Conservation (phyloP, 225 moss, liverwort and hornwort genomes). For the Bryum argenteum region DNA sequence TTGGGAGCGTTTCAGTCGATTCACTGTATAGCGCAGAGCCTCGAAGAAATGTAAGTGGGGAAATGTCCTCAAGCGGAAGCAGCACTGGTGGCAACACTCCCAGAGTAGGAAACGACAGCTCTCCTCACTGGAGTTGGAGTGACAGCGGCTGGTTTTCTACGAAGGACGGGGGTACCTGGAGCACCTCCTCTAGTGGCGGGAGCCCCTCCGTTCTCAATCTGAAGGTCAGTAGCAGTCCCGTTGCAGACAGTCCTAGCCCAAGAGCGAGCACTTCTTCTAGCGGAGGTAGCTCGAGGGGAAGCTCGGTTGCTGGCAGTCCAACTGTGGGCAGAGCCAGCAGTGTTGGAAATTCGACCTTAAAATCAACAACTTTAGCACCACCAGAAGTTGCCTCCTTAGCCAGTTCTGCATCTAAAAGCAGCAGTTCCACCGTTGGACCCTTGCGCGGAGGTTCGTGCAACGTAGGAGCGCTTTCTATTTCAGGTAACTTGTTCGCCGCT, state of each 20-base stretch:
- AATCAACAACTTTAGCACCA: constrained; percentile 29
- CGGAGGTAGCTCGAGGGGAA: constrained; percentile 56
- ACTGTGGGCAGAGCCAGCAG: constrained; percentile 45
- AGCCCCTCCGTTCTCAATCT: constrained; percentile 49
- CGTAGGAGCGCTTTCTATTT: constrained; percentile 35
- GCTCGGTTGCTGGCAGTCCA: constrained; percentile 57
- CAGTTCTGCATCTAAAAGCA: constrained; percentile 34
- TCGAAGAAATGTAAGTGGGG: constrained; percentile 52
- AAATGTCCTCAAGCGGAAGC: constrained; percentile 58
- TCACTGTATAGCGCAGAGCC: constrained; percentile 44
- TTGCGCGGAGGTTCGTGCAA: constrained; percentile 30
- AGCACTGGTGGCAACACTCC: constrained; percentile 51
- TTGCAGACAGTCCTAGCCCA: constrained; percentile 51
- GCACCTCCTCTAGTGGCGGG: constrained; percentile 48
- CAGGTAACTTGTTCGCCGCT: constrained; percentile 32
- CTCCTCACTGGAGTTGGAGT: constrained; percentile 54
- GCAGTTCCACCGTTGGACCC: constrained; percentile 38
- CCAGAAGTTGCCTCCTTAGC: constrained; percentile 31
- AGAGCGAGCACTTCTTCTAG: constrained; percentile 53
- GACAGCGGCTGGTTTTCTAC: constrained; percentile 61
- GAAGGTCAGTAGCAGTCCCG: constrained; percentile 51
- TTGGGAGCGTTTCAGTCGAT: constrained; percentile 44
- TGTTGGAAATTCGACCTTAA: constrained; percentile 43
- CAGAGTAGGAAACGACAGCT: constrained; percentile 49
- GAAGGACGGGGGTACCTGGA: constrained; percentile 44